A percentile compares a stretch with the other conserved stretches of the same genome.
These are phyloP conservation scores for Lumnitzera racemosa DNA, from an alignment of 345 rosid species.

Conservation along the genomic window DNA sequence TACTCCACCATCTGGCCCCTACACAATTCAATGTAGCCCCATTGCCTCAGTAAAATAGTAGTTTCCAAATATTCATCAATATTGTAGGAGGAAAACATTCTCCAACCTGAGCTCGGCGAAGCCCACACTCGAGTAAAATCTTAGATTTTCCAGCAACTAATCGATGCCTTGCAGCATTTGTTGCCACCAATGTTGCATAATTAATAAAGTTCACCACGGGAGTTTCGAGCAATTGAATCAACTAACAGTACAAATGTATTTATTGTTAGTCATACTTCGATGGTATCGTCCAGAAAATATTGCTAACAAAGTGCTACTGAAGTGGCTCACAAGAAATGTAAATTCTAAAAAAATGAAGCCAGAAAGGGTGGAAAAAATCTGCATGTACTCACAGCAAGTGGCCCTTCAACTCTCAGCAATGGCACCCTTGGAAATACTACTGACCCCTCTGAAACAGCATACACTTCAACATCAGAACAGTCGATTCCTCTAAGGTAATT, in stretches of 20 bases:
- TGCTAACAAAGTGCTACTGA: too few relatives aligned
- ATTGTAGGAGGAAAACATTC: background rate
- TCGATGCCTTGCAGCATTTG: slow-evolving; percentile 94
- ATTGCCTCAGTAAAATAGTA: too few relatives aligned
- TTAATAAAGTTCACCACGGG: slow-evolving; percentile 82
- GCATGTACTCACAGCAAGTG: slow-evolving; percentile 70
- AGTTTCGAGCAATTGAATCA: slow-evolving; percentile 92
- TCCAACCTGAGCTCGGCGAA: slow-evolving; percentile 91
- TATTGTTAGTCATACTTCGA: too few relatives aligned
- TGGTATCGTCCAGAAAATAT: too few relatives aligned
- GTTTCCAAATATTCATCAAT: too few relatives aligned
- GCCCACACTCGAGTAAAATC: slow-evolving; percentile 83
- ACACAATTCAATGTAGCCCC: slow-evolving; percentile 3
- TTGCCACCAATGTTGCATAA: slow-evolving; percentile 84
- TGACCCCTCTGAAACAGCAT: slow-evolving; percentile 80
- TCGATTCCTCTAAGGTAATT: slow-evolving; percentile 76
- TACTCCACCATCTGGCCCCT: slow-evolving; percentile 99
- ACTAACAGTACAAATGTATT: slow-evolving; percentile 22
- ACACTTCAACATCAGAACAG: slow-evolving; percentile 84
- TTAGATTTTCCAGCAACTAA: slow-evolving; percentile 91
- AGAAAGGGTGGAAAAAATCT: background rate
- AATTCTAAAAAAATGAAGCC: background rate
- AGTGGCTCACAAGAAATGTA: too few relatives aligned
- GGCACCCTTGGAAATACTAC: slow-evolving; percentile 98
- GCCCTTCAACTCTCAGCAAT: slow-evolving; percentile 85